Evolutionary conservation across 768 basidiomycete genomes (phyloP), one percentile per base, ranked within the genome.

Genomic region (Mycena vulgaris): DNA sequence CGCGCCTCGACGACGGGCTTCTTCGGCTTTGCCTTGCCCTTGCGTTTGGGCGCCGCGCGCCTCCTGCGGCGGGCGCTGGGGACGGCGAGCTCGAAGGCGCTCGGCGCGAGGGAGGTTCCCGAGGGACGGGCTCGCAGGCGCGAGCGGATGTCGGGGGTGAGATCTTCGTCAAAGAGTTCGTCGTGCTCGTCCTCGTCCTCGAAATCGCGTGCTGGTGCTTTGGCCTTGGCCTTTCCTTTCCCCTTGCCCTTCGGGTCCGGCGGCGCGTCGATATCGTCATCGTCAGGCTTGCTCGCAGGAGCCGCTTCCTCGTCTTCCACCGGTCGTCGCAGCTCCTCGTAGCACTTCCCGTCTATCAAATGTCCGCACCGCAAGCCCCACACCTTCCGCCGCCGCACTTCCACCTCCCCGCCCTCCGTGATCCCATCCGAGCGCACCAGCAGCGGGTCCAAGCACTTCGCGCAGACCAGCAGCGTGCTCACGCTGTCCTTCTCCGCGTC

Each of bases 281-380:
- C 49, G 25, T 51, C 28, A 2, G 49, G n/a, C 16, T 13, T 4
- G n/a, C 2, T 60, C 35, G 35, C 48, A 56, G 56, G 23, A 16
- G 42, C 45, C 30, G 76, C 69, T 13, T 37, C 55, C 23, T 67
- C 47, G 6, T 25, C 64, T 47, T 74, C 40, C 42, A 56, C 2
- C 2, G 89, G 92, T 39, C 82, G 79, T 76, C 90, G 89, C 56
- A 95, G 72, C 71, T 86, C 83, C 68, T 86, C 85, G 2, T 92
- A 79, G 72, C 93, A 95, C 77, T 91, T 93, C 56, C 92, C 94
- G 71, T 95, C 93, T 0, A 95, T 84, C 74, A 95, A 78, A 76
- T 95, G 94, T 0, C 93, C 93, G 60, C 93, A 95, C 45, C 92
- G 83, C 68, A 95, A 79, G 2, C 87, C 89, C 93, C 93, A 95